Evolutionary conservation across 2,329 filamentous ascomycete species (phyloP).

Genomic region (Rhinocladiella mackenziei): DNA sequence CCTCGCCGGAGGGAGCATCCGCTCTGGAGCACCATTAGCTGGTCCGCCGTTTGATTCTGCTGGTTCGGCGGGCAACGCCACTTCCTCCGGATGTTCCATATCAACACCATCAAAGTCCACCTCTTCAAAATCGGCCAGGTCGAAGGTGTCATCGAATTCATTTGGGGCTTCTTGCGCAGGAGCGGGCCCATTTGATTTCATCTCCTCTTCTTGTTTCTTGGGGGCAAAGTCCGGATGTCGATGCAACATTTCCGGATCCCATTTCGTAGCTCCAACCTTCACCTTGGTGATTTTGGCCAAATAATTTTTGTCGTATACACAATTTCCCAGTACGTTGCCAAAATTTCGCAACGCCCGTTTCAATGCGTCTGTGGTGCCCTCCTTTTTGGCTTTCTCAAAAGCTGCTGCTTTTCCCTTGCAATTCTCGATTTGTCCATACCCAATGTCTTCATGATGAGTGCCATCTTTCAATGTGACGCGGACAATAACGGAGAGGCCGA

Average conservation of each 20-base stretch:
- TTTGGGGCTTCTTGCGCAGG: constrained; percentile 9
- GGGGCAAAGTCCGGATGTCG: constrained; percentile 70
- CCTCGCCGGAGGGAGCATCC: constrained; percentile 9
- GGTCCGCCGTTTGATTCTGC: constrained; percentile 23
- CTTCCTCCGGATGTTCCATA: constrained; percentile 71
- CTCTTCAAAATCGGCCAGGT: constrained; percentile 64
- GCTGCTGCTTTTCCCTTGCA: constrained; percentile 90
- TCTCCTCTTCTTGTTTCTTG: constrained; percentile 53
- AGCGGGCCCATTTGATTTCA: constrained; percentile 30
- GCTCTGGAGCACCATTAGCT: constrained; percentile 18
- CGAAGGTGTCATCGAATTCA: constrained; percentile 35
- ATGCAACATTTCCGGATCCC: constrained; percentile 74
- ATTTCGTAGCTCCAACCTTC: constrained; percentile 72
- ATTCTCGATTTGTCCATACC: constrained; percentile 95
- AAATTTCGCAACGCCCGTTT: constrained; percentile 89
- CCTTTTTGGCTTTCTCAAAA: constrained; percentile 98
- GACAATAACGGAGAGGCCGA: constrained; percentile 86
- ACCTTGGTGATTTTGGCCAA: constrained; percentile 84
- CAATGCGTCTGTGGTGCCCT: constrained; percentile 89
- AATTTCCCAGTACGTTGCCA: constrained; percentile 96
- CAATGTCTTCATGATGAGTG: constrained; percentile 96
- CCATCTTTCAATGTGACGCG: constrained; percentile 87
- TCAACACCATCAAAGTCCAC: constrained; percentile 68
- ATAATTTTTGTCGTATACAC: constrained; percentile 96
- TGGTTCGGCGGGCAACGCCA: constrained; percentile 52